Conservation (phyloP, 305 asterid species). For the Striga hermonthica region DNA sequence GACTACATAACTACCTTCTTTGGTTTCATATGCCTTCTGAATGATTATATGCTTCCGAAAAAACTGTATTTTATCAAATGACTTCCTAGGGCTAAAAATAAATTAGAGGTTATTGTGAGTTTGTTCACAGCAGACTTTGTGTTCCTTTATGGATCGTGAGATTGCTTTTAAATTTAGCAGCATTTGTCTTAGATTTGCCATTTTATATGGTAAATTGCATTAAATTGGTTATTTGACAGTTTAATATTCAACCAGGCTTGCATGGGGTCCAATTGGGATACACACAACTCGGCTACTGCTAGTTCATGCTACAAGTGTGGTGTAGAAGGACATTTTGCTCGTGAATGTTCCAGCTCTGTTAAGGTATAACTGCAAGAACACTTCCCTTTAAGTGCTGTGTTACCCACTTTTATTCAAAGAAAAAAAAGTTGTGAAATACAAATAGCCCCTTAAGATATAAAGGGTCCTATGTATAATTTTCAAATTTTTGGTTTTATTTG, state of each 20-base stretch:
- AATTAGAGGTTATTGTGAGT: too few species aligned
- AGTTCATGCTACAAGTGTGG: constrained; percentile 80
- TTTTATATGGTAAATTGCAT: not conserved
- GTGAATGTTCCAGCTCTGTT: constrained; percentile 64
- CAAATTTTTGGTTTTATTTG: not conserved
- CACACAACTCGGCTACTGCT: constrained; percentile 34
- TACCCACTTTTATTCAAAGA: not conserved
- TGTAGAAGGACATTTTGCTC: constrained; percentile 78
- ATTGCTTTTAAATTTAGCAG: constrained; percentile 1
- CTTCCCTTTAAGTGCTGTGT: constrained; percentile 6
- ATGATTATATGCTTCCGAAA: too few species aligned
- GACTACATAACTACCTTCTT: too few species aligned
- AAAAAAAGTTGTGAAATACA: not conserved
- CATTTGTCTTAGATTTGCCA: not conserved
- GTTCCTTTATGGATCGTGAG: not conserved
- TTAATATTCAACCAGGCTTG: constrained; percentile 55
- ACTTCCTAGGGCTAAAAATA: too few species aligned
- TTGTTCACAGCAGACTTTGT: too few species aligned
- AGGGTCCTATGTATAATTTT: not conserved
- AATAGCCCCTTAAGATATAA: not conserved
- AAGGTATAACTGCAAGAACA: constrained; percentile 37
- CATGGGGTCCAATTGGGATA: constrained; percentile 41
- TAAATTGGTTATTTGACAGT: not conserved
- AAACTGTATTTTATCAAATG: too few species aligned
- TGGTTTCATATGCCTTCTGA: too few species aligned